Base-by-base conservation (phyloP, 768 basidiomycete genomes). In the Kwoniella dejecticola region DNA sequence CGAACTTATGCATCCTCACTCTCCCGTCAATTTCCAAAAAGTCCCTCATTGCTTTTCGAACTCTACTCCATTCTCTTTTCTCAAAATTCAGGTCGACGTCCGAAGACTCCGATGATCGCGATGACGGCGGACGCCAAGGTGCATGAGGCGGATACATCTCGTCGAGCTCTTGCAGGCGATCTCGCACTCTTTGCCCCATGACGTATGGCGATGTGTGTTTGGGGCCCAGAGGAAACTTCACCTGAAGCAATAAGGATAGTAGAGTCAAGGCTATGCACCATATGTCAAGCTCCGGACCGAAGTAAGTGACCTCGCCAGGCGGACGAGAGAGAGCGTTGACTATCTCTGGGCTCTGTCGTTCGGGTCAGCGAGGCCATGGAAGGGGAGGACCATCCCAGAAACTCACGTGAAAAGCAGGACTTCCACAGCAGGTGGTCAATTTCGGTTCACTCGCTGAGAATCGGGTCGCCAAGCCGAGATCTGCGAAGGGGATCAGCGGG, bases 201-300 rank as follows among this genome's bases (percentile, higher is more conserved):
- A 76, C 63, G 17, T 72, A 65, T 2, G 75, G 44, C 3, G 72
- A 75, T 11, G 68, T 68, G 60, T 82, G 81, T 3, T 71, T 63
- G 7, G 78, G 68, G 3, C 81, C 81, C 53, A 82, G 67, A 3
- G 81, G 81, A 59, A 81, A 82, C n/a, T 77, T 74, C 36, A 60
- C 56, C 5, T 77, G 69, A 0, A 74, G 63, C 15, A 81, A 64
- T 38, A 79, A 74, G 8, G 80, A 71, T 8, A 82, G 70, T n/a
- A 81, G 31, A 2, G 80, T 79, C 11, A 82, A 67, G 12, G 80
- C 81, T 31, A 79, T 70, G 47, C 80, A 81, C 81, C 81, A 82
- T 56, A 81, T 78, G 66, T 82, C 81, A 50, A 82, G 68, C 47
- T 82, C 81, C n/a, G 81, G 80, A 0, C 79, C 79, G 70, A 78